Conservation (phyloP, 495 filamentous ascomycete genomes). For the Penicillium chermesinum region DNA sequence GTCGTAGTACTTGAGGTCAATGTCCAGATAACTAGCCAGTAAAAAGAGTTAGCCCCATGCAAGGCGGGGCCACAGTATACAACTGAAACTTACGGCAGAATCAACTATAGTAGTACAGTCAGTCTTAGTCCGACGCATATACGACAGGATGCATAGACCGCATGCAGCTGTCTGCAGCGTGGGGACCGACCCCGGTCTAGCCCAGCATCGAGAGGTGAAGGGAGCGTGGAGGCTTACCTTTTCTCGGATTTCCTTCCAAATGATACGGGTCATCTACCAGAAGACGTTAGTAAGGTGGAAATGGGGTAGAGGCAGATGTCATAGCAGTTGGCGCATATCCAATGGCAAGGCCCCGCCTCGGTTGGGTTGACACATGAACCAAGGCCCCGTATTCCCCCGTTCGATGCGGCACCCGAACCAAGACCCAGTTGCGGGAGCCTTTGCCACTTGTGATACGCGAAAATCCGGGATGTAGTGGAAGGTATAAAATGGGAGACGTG, state of each 20-base stretch:
- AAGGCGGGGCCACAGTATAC: slow-evolving; percentile 1
- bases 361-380: slow-evolving; percentile 12
- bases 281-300: not conserved
- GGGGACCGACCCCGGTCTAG: slow-evolving; percentile 13
- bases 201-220: slow-evolving; percentile 11
- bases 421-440: slow-evolving; percentile 26
- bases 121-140: slow-evolving; percentile 10
- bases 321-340: not conserved
- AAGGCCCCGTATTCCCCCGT: slow-evolving; percentile 33
- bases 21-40: slow-evolving; percentile 66
- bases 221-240: slow-evolving; percentile 52
- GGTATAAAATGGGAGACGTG: slow-evolving; percentile 9
- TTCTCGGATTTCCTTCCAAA: slow-evolving; percentile 97
- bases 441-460: slow-evolving; percentile 22
- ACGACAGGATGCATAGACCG: slow-evolving; percentile 10
- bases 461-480: not conserved
- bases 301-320: not conserved
- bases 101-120: slow-evolving; percentile 55
- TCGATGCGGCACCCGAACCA: slow-evolving; percentile 10
- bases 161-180: slow-evolving; percentile 16
- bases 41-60: not conserved
- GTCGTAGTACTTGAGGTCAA: slow-evolving; percentile 99
- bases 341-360: not conserved
- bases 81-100: slow-evolving; percentile 60
- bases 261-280: slow-evolving; percentile 86